Conservation (phyloP, 352 stramenopile genomes). For the Pythium vanterpoolii region DNA sequence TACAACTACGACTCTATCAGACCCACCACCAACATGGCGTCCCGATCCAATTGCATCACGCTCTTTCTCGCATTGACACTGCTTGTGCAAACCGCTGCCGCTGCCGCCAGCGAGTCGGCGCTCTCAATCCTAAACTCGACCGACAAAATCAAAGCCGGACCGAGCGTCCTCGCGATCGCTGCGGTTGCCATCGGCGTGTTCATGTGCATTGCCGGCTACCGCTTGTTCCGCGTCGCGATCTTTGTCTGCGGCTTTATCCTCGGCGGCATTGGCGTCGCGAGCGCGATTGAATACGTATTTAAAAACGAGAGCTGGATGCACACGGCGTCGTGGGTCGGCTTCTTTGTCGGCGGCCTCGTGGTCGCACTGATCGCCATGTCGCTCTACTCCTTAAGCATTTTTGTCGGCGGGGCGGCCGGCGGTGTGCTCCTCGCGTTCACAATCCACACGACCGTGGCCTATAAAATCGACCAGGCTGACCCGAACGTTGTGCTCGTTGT, state of each 20-base stretch:
- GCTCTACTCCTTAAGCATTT: slow-evolving; percentile 48
- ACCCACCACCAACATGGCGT: not conserved
- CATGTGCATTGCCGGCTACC: slow-evolving; percentile 55
- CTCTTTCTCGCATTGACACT: slow-evolving; percentile 8
- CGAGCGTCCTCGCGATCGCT: slow-evolving; percentile 34
- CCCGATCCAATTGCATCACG: not conserved
- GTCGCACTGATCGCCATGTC: slow-evolving; percentile 30
- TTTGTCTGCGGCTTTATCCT: slow-evolving; percentile 45
- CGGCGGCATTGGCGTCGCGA: slow-evolving; percentile 34
- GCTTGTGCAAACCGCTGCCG: slow-evolving; percentile 5
- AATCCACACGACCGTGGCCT: slow-evolving; percentile 39
- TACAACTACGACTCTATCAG: not conserved
- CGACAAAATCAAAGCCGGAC: slow-evolving; percentile 34
- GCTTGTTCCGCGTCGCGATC: slow-evolving; percentile 46
- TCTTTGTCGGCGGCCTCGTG: slow-evolving; percentile 39
- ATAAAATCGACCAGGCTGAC: slow-evolving; percentile 32
- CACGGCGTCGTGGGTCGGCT: slow-evolving; percentile 48
- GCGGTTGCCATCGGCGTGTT: slow-evolving; percentile 39
- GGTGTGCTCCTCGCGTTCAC: slow-evolving; percentile 45
- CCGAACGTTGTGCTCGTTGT: slow-evolving; percentile 45
- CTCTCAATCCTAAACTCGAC: slow-evolving; percentile 41
- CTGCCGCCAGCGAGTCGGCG: slow-evolving; percentile 25
- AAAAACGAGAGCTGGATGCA: slow-evolving; percentile 28
- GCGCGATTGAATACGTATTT: slow-evolving; percentile 32
- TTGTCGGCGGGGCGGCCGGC: slow-evolving; percentile 34